These are phyloP conservation scores for Schoenoplectus tabernaemontani DNA, from an alignment of 202 grass and related monocot species.

Conservation along the genomic window DNA sequence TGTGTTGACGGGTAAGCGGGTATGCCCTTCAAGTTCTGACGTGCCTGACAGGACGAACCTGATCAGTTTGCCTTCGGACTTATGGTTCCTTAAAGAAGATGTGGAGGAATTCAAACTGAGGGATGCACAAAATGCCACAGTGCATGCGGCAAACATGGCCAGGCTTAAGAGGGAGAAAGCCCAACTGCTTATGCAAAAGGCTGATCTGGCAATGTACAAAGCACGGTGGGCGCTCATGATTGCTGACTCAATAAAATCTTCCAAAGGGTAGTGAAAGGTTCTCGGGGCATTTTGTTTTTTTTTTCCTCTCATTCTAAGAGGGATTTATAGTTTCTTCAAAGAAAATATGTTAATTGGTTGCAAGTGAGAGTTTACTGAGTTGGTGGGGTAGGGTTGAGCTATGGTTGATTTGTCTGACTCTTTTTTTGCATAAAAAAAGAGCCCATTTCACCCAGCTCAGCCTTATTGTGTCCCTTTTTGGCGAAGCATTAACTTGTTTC, in stretches of 20 bases:
- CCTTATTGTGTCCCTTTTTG: constrained; percentile 17
- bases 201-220: constrained; percentile 70
- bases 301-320: constrained; percentile 16
- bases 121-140: constrained; percentile 50
- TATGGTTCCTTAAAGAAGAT: constrained; percentile 35
- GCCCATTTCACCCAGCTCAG: constrained; percentile 18
- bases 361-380: constrained; percentile 22
- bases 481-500: constrained; percentile 19
- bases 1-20: constrained; percentile 26
- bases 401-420: neutral
- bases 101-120: constrained; percentile 59
- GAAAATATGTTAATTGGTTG: constrained; percentile 3
- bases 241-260: constrained; percentile 56
- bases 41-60: constrained; percentile 40
- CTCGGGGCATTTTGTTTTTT: too few species aligned
- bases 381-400: constrained; percentile 11
- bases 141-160: constrained; percentile 61
- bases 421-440: constrained; percentile 32
- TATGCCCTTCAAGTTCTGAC: constrained; percentile 27
- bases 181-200: constrained; percentile 69
- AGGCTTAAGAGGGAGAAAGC: constrained; percentile 87
- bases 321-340: constrained; percentile 14
- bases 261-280: constrained; percentile 33
- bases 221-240: constrained; percentile 62
- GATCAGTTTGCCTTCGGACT: constrained; percentile 32